Base-by-base conservation (phyloP, 208 protist species). In the Leishmania amazonensis region DNA sequence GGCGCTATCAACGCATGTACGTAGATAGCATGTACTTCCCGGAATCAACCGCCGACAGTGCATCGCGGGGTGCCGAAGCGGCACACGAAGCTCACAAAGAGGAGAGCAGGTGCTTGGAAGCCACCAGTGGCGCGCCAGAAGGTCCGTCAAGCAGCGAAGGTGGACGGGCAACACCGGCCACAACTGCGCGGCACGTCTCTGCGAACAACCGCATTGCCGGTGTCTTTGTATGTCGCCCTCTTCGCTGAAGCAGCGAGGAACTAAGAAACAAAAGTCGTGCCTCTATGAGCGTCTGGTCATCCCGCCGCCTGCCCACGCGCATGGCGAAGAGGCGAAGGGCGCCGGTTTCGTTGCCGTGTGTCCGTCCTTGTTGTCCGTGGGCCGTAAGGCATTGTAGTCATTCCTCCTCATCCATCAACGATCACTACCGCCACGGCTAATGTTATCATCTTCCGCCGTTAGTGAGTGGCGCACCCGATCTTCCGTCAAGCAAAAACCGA, bases 1-100 rank as follows among this genome's bases (percentile, higher is more conserved):
- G 93, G 91, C 86, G 89, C 24, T 96, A 92, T 78, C 93, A 96
- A 76, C 87, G 92, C 71, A 89, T 88, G 49, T 96, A 94, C 77
- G 88, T 96, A 54, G 84, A 93, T 70, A 76, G 80, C 38, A 81
- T 90, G 60, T 81, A 91, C 45, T 93, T 90, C 64, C 87, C 89
- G 1, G 53, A 76, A 11, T 13, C 51, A 6, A 9, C 38, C 15
- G 54, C 21, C 13, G 9, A n/a, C 42, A 21, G 38, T 17, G 51
- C 31, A 28, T 51, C 51, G 47, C 67, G 24, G n/a, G 11, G 49
- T 28, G 47, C 71, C 49, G 71, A 51, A 9, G 38, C 67, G 15
- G 67, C 17, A n/a, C 15, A 6, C 31, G 38, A 47, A n/a, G 19
- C 2, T 28, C 31, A 21, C 67, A 15, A 21, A n/a, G 67, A 49